phyloP scores from a whole-genome alignment of 129 eudicot species.

The Tagetes patula region DNA sequence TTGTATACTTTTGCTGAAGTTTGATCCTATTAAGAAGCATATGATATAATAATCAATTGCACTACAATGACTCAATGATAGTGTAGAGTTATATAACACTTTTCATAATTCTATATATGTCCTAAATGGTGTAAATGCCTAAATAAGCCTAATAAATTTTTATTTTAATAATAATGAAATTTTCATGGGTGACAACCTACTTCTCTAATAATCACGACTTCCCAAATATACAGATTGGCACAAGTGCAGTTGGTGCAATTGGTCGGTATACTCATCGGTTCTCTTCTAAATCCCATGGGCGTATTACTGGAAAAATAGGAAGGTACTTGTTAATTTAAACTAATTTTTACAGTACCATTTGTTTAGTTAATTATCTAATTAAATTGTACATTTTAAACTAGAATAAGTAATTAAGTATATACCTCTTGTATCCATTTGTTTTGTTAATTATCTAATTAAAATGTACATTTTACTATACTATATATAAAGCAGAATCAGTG shows the following conservation, averaged over 20 bases:
- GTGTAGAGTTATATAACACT: no score
- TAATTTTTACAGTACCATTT: neutral
- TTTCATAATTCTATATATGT: neutral
- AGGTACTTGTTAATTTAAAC: no score
- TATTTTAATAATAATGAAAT: no score
- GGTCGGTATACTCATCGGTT: constrained; percentile 68
- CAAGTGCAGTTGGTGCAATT: constrained; percentile 55
- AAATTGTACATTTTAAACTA: constrained; percentile 3
- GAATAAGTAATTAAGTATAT: no score
- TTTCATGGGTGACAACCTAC: no score
- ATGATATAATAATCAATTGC: neutral
- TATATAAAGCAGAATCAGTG: no score
- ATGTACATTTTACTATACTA: neutral
- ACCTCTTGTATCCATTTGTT: neutral
- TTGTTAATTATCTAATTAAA: neutral
- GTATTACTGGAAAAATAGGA: neutral
- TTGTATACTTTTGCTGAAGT: neutral
- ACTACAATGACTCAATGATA: neutral
- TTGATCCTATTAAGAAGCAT: neutral
- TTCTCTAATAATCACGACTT: no score
- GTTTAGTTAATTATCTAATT: constrained; percentile 4
- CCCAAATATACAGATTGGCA: no score
- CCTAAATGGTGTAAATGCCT: neutral
- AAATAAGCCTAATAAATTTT: no score
- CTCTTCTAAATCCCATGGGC: constrained; percentile 61